Conservation (phyloP, 345 rosid genomes). For the Rubroshorea leprosula region DNA sequence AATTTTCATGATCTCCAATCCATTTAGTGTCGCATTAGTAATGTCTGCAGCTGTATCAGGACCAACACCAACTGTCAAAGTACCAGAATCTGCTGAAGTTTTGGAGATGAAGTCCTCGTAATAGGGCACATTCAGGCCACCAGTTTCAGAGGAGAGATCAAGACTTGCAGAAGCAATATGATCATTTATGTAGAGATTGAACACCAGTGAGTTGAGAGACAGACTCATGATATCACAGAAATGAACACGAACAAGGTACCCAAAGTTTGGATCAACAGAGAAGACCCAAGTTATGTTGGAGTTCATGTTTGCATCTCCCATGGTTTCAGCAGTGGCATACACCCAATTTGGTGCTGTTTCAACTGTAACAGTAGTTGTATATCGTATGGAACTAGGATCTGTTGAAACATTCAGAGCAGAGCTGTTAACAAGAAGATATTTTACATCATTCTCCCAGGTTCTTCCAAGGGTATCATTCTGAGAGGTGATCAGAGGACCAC, state of each 20-base stretch:
- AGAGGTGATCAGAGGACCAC: constrained; percentile 82
- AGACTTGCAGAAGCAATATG: constrained; percentile 62
- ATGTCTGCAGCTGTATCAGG: constrained; percentile 68
- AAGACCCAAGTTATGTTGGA: constrained; percentile 93
- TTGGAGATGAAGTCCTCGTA: constrained; percentile 77
- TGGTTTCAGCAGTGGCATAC: constrained; percentile 81
- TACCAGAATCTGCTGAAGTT: constrained; percentile 41
- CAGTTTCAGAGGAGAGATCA: constrained; percentile 59
- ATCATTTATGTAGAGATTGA: constrained; percentile 70
- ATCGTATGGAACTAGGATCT: constrained; percentile 58
- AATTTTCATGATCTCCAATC: constrained; percentile 84
- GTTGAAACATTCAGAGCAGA: constrained; percentile 66
- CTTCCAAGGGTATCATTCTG: constrained; percentile 91
- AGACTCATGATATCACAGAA: constrained; percentile 75
- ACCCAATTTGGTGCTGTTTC: constrained; percentile 90
- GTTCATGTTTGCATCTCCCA: constrained; percentile 65
- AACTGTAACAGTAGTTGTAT: constrained; percentile 37
- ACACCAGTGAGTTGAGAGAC: constrained; percentile 61
- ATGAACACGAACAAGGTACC: constrained; percentile 77
- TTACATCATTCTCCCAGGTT: constrained; percentile 78
- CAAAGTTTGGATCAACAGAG: constrained; percentile 47
- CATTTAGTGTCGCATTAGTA: constrained; percentile 69
- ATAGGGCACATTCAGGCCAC: constrained; percentile 51
- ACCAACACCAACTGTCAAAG: constrained; percentile 84
- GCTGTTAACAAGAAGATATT: constrained; percentile 78